Evolutionary conservation across 2,329 filamentous ascomycete genomes (phyloP).

Genomic region (Elsinoe fawcettii): DNA sequence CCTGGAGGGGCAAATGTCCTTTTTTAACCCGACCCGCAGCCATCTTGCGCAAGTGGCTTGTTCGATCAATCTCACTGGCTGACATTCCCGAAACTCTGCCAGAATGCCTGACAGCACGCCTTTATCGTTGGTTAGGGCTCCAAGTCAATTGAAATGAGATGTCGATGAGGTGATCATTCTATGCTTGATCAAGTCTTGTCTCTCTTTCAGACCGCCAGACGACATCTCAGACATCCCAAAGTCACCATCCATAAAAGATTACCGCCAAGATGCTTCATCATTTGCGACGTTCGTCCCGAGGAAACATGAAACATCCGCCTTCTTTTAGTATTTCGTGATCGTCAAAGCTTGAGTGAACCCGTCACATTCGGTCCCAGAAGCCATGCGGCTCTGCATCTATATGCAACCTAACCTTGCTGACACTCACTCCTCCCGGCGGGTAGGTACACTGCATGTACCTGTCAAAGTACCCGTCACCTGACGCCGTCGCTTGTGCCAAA

Average conservation of each 20-base stretch:
- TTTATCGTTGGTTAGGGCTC: background rate
- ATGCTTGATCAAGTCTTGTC: background rate
- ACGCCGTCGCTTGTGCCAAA: background rate
- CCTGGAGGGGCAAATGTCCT: background rate
- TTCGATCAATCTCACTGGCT: background rate
- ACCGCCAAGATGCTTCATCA: background rate
- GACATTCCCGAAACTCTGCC: background rate
- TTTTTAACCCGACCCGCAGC: background rate
- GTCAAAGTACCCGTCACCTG: background rate
- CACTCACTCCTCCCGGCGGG: background rate
- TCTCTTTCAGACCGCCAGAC: background rate
- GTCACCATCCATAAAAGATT: background rate
- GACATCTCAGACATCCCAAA: background rate
- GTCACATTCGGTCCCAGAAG: background rate
- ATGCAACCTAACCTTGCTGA: background rate
- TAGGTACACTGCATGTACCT: constrained; percentile 6
- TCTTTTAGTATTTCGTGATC: constrained; percentile 3
- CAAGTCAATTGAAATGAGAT: constrained; percentile 2
- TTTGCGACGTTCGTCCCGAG: background rate
- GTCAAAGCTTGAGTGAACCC: background rate
- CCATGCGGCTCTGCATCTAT: background rate
- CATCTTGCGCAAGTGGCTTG: constrained; percentile 11
- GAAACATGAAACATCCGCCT: background rate
- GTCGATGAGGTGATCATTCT: background rate
- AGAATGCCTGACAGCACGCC: background rate